A percentile compares a stretch with the other conserved stretches of the same genome.
phyloP scores from a whole-genome alignment of 768 basidiomycete species.

The Collybia sordida region DNA sequence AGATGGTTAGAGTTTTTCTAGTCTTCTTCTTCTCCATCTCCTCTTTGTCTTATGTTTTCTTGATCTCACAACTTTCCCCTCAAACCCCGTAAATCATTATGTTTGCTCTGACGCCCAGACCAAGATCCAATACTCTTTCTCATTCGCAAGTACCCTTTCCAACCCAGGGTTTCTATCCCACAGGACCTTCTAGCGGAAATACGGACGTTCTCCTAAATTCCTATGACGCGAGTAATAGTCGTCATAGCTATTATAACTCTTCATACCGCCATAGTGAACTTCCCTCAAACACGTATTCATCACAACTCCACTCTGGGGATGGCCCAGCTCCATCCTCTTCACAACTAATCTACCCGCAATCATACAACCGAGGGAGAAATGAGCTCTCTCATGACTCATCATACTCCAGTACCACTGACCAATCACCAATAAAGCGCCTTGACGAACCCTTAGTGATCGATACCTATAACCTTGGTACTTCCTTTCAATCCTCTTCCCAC shows the following conservation, averaged over 20 bases:
- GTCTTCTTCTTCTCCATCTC: background rate
- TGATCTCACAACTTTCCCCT: background rate
- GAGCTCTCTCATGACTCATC: background rate
- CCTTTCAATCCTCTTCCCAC: background rate
- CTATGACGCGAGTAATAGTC: background rate
- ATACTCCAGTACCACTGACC: background rate
- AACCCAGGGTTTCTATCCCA: conserved; percentile 1
- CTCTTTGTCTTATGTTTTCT: conserved; percentile 1
- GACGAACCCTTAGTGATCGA: conserved; percentile 2
- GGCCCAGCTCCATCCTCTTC: background rate
- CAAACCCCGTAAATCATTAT: background rate
- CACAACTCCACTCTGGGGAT: conserved; percentile 5
- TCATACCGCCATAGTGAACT: conserved; percentile 1
- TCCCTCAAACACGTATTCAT: conserved; percentile 4
- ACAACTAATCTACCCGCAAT: conserved; percentile 1
- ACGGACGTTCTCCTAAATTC: background rate
- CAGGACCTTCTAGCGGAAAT: background rate
- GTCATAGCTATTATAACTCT: conserved; percentile 3
- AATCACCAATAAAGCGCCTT: conserved; percentile 6
- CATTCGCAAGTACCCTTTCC: conserved; percentile 1
- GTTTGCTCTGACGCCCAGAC: conserved; percentile 9
- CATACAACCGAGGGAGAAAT: background rate
- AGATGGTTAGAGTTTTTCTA: background rate
- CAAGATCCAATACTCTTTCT: conserved; percentile 1
- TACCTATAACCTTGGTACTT: conserved; percentile 3